A percentile compares a stretch with the other conserved stretches of the same genome.
These are phyloP conservation scores for Teratosphaeriaceae sp. DNA, from an alignment of 2,329 filamentous ascomycete genomes.

Conservation along the genomic window DNA sequence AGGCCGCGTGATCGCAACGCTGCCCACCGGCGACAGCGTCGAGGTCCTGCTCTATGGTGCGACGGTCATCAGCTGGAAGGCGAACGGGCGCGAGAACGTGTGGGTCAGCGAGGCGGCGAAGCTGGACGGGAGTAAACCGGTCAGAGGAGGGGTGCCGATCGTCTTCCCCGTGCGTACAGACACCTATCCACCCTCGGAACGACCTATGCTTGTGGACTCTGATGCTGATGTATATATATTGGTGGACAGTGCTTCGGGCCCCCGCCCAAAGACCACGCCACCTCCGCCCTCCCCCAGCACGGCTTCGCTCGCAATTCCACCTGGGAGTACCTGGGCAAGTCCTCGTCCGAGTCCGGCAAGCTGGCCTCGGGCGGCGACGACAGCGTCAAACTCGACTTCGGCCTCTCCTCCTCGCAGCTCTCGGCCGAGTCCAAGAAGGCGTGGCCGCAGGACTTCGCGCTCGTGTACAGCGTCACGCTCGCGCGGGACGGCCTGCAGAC, in stretches of 20 bases:
- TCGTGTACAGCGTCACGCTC: constrained; percentile 90
- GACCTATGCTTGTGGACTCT: too few species aligned
- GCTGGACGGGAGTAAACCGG: constrained; percentile 81
- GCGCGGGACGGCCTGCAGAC: constrained; percentile 69
- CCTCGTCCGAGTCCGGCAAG: constrained; percentile 54
- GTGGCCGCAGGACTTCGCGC: constrained; percentile 82
- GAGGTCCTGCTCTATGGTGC: constrained; percentile 86
- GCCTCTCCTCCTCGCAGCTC: constrained; percentile 68
- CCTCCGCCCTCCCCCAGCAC: constrained; percentile 77
- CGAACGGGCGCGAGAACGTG: constrained; percentile 47
- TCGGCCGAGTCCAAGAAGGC: constrained; percentile 59
- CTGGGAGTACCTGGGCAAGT: constrained; percentile 94
- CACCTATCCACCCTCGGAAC: background rate
- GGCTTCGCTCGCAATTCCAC: constrained; percentile 84
- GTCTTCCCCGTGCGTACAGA: constrained; percentile 72
- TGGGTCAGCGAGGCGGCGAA: constrained; percentile 45
- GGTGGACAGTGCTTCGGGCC: constrained; percentile 71
- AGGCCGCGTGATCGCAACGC: constrained; percentile 65
- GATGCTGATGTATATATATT: background rate
- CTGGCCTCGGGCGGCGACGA: constrained; percentile 45
- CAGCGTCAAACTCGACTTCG: constrained; percentile 92
- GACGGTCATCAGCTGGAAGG: constrained; percentile 91
- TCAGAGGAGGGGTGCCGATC: constrained; percentile 84
- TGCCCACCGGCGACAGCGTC: constrained; percentile 81
- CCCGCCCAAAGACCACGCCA: constrained; percentile 66